Percentiles rank a stretch among this genome's conserved stretches.
Evolutionary conservation across 306 rosid species (phyloP).

Genomic region (Lathyrus oleraceus): DNA sequence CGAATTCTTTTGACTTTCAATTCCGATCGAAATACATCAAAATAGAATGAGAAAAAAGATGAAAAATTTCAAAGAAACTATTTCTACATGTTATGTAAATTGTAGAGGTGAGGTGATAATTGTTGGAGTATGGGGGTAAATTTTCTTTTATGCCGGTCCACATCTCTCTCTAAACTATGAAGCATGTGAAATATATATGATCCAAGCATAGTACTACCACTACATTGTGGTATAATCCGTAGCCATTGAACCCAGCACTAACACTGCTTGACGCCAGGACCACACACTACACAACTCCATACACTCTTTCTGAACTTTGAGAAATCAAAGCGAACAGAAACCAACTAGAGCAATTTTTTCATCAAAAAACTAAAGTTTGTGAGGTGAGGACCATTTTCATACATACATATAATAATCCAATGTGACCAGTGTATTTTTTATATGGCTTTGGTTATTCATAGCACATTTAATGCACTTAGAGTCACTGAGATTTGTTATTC

Average conservation of each 20-base stretch:
- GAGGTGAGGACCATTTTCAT: conserved; percentile 19
- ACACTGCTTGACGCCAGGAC: background rate
- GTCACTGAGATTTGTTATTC: conserved; percentile 25
- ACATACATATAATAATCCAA: background rate
- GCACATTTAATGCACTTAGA: conserved; percentile 48
- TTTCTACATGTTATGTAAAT: no score
- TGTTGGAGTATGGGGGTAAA: no score
- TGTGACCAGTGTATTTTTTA: background rate
- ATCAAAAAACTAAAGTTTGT: background rate
- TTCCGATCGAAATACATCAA: no score
- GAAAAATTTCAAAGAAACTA: no score
- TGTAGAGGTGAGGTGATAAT: no score
- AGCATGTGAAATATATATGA: no score
- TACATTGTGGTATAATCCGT: no score
- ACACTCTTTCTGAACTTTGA: background rate
- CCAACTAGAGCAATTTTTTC: conserved; percentile 2
- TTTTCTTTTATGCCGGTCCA: no score
- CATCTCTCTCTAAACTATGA: no score
- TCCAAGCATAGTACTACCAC: no score
- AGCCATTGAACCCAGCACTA: background rate
- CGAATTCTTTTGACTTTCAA: no score
- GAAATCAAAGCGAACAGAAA: background rate
- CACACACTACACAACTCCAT: background rate
- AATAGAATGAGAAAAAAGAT: no score
- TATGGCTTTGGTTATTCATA: conserved; percentile 29